phyloP scores from a whole-genome alignment of 1,284 basidiomycete species.

The Ustilago cynodontis region DNA sequence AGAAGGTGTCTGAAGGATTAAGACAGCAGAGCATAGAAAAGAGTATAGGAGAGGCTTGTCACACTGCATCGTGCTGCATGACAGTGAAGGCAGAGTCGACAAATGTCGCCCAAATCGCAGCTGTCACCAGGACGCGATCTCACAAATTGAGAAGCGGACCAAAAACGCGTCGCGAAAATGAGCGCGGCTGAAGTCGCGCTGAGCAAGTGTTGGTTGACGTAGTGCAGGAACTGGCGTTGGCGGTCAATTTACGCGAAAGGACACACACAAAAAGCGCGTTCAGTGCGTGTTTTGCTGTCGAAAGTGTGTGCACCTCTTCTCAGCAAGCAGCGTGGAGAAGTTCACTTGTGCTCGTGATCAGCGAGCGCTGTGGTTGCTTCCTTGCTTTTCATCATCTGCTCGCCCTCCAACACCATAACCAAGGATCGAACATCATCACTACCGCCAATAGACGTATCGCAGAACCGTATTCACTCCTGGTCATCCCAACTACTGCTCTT shows the following conservation, averaged over 20 bases:
- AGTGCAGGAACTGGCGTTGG: slow-evolving; percentile 3
- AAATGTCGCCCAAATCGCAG: neutral
- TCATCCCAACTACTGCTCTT: neutral
- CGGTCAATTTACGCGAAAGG: slow-evolving; percentile 8
- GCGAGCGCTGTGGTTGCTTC: no score
- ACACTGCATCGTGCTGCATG: neutral
- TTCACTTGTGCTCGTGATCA: no score
- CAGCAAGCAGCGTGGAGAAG: neutral
- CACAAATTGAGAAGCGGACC: no score
- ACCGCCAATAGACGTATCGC: neutral
- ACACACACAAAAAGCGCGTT: neutral
- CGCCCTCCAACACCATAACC: no score
- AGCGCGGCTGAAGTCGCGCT: neutral
- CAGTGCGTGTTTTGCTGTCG: neutral
- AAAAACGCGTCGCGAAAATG: slow-evolving; percentile 6
- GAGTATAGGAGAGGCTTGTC: no score
- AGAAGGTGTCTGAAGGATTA: no score
- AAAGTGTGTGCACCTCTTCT: neutral
- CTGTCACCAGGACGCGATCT: no score
- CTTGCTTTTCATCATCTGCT: neutral
- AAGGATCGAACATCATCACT: neutral
- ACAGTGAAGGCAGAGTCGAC: neutral
- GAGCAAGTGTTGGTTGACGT: neutral
- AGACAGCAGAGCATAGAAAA: no score
- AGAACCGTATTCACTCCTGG: neutral